These are phyloP conservation scores for Candida pseudoviswanathii DNA, from an alignment of 1,139 yeast genomes.

Conservation along the genomic window DNA sequence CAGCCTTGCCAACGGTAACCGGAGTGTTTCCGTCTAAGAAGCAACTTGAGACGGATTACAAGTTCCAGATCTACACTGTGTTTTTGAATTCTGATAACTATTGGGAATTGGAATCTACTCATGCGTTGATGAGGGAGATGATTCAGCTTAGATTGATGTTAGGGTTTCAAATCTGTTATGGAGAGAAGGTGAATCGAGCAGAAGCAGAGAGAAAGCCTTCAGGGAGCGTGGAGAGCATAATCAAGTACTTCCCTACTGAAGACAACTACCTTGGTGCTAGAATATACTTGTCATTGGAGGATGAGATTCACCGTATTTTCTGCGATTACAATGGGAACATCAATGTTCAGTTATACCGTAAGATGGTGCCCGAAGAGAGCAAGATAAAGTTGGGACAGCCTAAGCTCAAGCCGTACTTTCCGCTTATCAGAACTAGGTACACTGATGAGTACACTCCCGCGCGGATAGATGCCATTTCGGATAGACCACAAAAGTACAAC, in stretches of 20 bases:
- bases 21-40: conserved; percentile 70
- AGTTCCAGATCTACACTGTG: conserved; percentile 66
- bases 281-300: conserved; percentile 73
- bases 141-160: conserved; percentile 76
- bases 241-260: conserved; percentile 43
- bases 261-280: conserved; percentile 54
- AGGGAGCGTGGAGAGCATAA: conserved; percentile 51
- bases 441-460: conserved; percentile 67
- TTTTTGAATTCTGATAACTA: conserved; percentile 56
- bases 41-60: conserved; percentile 66
- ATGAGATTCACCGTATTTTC: conserved; percentile 81
- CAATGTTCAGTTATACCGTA: conserved; percentile 72
- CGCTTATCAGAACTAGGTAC: conserved; percentile 76
- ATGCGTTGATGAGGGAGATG: conserved; percentile 81
- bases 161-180: conserved; percentile 90
- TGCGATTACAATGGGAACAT: conserved; percentile 71
- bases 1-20: conserved; percentile 82
- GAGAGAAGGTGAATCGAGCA: conserved; percentile 62
- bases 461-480: conserved; percentile 56
- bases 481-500: conserved; percentile 59
- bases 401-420: conserved; percentile 36
- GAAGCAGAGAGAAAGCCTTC: conserved; percentile 64
- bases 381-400: conserved; percentile 25
- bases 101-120: conserved; percentile 53
- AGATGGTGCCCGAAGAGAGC: conserved; percentile 25